These are phyloP conservation scores for Rostrohypoxylon terebratum DNA, from an alignment of 495 filamentous ascomycete species.

Conservation along the genomic window DNA sequence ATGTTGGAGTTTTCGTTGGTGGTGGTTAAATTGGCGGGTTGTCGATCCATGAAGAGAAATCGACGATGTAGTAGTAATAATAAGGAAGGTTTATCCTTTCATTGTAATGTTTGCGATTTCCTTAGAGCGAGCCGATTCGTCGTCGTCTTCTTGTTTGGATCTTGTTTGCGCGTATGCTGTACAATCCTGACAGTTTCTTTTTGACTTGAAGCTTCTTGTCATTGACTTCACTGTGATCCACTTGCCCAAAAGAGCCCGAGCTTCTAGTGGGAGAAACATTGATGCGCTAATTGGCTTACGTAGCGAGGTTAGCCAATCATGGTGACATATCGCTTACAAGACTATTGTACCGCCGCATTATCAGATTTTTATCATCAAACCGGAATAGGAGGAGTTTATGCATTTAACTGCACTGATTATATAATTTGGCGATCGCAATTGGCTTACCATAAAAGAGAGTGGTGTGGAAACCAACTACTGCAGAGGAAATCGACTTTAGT, in stretches of 20 bases:
- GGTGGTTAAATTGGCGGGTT: constrained; percentile 3
- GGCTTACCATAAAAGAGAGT: neutral
- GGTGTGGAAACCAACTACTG: constrained; percentile 1
- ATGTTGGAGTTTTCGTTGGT: constrained; percentile 32
- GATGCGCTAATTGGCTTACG: constrained; percentile 24
- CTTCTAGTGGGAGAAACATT: constrained; percentile 27
- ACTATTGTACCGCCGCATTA: neutral
- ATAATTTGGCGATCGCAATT: neutral
- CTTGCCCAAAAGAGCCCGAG: neutral
- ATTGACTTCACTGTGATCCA: neutral
- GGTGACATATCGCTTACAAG: neutral
- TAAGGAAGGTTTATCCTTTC: neutral
- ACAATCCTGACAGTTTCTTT: neutral
- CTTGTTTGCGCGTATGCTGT: neutral
- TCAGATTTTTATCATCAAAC: constrained; percentile 3
- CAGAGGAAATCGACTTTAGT: neutral
- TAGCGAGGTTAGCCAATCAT: constrained; percentile 1
- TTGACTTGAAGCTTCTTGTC: neutral
- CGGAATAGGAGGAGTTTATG: neutral
- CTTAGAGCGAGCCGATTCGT: neutral
- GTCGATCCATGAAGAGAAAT: constrained; percentile 42
- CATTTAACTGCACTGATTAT: neutral
- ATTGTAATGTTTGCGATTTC: neutral
- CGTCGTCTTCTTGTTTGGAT: neutral
- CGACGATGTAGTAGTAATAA: neutral